These are phyloP conservation scores for Venturia nashicola DNA, from an alignment of 2,329 filamentous ascomycete species.

Conservation along the genomic window DNA sequence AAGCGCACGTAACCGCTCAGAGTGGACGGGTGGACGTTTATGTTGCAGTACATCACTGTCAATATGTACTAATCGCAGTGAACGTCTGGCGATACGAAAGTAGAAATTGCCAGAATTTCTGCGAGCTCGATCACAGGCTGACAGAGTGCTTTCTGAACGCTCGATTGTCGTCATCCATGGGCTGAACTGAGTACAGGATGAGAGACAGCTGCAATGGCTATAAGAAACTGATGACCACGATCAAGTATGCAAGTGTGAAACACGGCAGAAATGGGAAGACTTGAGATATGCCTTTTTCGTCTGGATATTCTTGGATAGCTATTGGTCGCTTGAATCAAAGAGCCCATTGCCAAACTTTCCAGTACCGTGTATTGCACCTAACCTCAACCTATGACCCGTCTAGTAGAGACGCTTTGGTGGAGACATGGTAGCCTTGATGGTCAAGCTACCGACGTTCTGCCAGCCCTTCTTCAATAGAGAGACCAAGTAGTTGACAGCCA, in stretches of 20 bases:
- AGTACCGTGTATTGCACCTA: not conserved
- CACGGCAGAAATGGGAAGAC: not conserved
- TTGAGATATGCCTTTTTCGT: not conserved
- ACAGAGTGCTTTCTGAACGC: too few relatives aligned
- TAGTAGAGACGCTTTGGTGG: conserved; percentile 98
- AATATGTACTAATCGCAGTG: too few relatives aligned
- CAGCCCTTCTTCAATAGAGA: conserved; percentile 99
- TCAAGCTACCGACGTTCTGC: conserved; percentile 99
- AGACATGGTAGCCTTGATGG: conserved; percentile 99
- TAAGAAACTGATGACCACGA: too few relatives aligned
- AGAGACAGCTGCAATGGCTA: too few relatives aligned
- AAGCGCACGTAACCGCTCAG: not conserved
- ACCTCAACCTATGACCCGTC: conserved; percentile 12
- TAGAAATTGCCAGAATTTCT: too few relatives aligned
- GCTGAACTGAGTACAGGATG: too few relatives aligned
- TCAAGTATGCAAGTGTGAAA: not conserved
- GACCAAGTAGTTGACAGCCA: conserved; percentile 99
- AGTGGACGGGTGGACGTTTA: too few relatives aligned
- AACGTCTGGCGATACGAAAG: too few relatives aligned
- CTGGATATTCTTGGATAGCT: not conserved
- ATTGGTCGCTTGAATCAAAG: not conserved
- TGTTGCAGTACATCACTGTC: too few relatives aligned
- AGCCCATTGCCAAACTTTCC: not conserved
- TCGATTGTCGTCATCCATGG: too few relatives aligned
- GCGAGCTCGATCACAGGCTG: too few relatives aligned